Conservation (phyloP, 345 rosid genomes). For the Barbarea vulgaris region DNA sequence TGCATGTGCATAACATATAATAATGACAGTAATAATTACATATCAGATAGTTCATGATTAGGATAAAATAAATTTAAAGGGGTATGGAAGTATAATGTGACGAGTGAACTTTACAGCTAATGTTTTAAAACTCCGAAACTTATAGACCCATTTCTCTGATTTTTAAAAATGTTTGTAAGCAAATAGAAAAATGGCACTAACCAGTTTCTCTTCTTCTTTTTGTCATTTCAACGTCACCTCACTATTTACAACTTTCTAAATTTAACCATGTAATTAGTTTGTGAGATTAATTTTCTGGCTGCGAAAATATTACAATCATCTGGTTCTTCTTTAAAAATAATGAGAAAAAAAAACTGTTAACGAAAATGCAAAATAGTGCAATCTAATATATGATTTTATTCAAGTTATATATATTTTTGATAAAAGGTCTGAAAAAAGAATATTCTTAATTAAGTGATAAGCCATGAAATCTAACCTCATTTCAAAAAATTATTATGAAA, state of each 20-base stretch:
- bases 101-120: constrained; percentile 31
- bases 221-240: constrained; percentile 36
- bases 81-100: too few species aligned
- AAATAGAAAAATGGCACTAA: background rate
- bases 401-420: too few species aligned
- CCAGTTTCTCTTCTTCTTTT: constrained; percentile 27
- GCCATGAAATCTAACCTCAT: too few species aligned
- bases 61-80: background rate
- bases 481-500: too few species aligned
- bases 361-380: too few species aligned
- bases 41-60: background rate
- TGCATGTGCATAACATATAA: background rate
- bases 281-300: background rate
- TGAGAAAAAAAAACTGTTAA: too few species aligned
- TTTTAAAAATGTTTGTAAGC: background rate
- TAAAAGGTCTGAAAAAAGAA: too few species aligned
- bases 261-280: background rate
- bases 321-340: background rate
- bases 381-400: too few species aligned
- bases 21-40: background rate
- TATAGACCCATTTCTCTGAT: constrained; percentile 11
- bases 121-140: background rate
- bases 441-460: background rate
- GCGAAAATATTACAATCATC: background rate
- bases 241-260: background rate